phyloP scores from a whole-genome alignment of 345 rosid genomes.

The Murraya paniculata region DNA sequence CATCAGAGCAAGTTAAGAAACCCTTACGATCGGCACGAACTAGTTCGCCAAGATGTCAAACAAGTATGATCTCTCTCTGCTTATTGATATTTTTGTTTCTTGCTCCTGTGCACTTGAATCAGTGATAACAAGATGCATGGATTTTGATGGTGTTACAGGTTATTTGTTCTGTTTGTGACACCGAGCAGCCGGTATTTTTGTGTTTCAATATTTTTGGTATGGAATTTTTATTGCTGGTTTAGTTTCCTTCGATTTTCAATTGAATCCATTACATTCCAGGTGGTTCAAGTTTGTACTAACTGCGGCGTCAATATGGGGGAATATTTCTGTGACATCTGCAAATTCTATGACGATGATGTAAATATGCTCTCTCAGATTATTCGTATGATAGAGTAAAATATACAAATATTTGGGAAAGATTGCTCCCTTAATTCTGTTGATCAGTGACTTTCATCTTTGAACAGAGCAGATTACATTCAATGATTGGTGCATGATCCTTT shows the following conservation, averaged over 20 bases:
- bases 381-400: neutral
- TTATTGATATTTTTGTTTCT: neutral
- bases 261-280: conserved; percentile 36
- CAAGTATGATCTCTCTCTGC: conserved; percentile 43
- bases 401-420: neutral
- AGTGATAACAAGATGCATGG: conserved; percentile 1
- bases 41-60: conserved; percentile 74
- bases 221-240: neutral
- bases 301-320: conserved; percentile 99
- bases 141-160: conserved; percentile 48
- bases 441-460: neutral
- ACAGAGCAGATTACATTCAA: neutral
- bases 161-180: conserved; percentile 88
- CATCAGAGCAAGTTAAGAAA: conserved; percentile 61
- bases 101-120: neutral
- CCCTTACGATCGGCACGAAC: conserved; percentile 63
- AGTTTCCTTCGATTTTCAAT: neutral
- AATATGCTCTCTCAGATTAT: conserved; percentile 13
- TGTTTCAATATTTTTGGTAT: conserved; percentile 18
- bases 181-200: conserved; percentile 83
- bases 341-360: conserved; percentile 93
- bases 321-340: conserved; percentile 87
- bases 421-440: conserved; percentile 8
- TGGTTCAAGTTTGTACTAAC: conserved; percentile 73
- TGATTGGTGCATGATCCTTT: conserved; percentile 7